Percentiles rank a stretch among this genome's conserved stretches.
These are phyloP conservation scores for Phytophthora boehmeriae DNA, from an alignment of 352 stramenopile species.

Conservation along the genomic window DNA sequence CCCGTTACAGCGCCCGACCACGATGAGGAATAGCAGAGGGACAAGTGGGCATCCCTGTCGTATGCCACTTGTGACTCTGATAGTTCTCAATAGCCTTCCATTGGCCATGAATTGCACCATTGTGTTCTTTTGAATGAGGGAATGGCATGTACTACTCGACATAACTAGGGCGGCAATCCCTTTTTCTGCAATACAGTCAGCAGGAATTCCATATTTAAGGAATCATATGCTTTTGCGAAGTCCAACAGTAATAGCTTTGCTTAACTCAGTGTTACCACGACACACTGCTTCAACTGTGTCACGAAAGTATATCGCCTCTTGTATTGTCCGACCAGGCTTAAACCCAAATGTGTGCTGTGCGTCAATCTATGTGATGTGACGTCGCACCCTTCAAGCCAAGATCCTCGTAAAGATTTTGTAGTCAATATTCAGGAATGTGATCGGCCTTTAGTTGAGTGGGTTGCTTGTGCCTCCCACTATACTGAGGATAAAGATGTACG, in stretches of 20 bases:
- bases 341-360: neutral
- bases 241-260: constrained; percentile 8
- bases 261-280: neutral
- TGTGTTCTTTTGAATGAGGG: neutral
- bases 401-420: constrained; percentile 18
- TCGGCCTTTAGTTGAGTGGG: too few relatives aligned
- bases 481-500: constrained; percentile 1
- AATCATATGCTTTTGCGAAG: constrained; percentile 16
- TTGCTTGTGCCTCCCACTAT: neutral
- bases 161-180: neutral
- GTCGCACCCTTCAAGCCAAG: constrained; percentile 3
- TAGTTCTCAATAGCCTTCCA: neutral
- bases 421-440: constrained; percentile 6
- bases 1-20: too few relatives aligned
- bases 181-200: neutral
- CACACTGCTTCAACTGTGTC: constrained; percentile 4
- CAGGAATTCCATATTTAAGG: constrained; percentile 1
- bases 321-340: constrained; percentile 1
- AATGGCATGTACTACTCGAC: too few relatives aligned
- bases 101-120: constrained; percentile 6
- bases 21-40: constrained; percentile 8
- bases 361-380: neutral
- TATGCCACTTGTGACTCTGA: neutral
- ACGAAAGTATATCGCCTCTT: constrained; percentile 6
- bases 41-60: constrained; percentile 4